Base-by-base conservation (phyloP, 208 protist genomes). In the Acanthamoeba culbertsoni region DNA sequence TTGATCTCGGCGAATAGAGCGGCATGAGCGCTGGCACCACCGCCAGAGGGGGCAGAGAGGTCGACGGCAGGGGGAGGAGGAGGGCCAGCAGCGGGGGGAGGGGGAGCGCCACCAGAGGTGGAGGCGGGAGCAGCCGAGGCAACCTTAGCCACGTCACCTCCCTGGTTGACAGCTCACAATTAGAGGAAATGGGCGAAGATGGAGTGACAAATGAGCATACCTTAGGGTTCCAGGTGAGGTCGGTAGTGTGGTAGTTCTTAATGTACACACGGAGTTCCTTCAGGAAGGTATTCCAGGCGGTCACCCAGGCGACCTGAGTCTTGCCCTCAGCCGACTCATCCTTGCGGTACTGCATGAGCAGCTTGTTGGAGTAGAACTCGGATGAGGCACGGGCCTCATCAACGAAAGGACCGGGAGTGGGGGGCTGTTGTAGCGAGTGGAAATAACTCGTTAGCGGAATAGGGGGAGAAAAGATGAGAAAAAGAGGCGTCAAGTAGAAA, bases 201-300 rank as follows among this genome's bases (percentile, higher is more conserved):
- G 8, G 48, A 55, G 8, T 18, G 48, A 55, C 18, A 20, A 59
- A 55, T 55, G 8, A 23, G 48, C 18, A 40, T 79, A 79, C 95
- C 45, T 93, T 89, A 62, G 75, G 33, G 62, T 97, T 97, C 95
- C 95, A 97, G 1, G 94, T 57, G 23, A 97, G 82, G 55, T 95
- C 96, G 20, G 95, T 96, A 37, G 95, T 96, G 79, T 96, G 95
- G 82, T 95, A 73, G 84, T 95, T 73, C 86, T 96, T 96, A 40
- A 96, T 93, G 53, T 94, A 96, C n/a, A 53, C 95, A 31, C 91
- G 68, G 55, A 96, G 93, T 33, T 96, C 94, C 43, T 93, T 94
- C 8, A 95, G 35, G 82, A 96, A 95, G 2, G 5, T 31, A 31
- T 94, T 95, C 35, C 90, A 95, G 26, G 62, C n/a, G n/a, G 45